Evolutionary conservation across 2,329 filamentous ascomycete species (phyloP), one percentile per base, ranked within the genome.

Genomic region (Aspergillus sp.): DNA sequence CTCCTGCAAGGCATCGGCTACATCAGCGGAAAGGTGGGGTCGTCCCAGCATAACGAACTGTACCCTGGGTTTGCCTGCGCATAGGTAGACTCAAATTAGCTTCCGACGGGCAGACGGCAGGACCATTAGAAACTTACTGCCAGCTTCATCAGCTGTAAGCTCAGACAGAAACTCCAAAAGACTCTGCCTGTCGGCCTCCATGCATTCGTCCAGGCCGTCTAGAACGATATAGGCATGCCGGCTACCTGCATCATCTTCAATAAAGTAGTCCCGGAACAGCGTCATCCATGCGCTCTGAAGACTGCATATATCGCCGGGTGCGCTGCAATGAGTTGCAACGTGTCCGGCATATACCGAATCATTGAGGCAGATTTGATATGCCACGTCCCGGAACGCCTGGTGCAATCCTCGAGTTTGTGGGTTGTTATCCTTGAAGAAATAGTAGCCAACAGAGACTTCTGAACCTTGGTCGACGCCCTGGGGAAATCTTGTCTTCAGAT

Each of bases 341-440:
- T 39, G 15, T 5, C 21, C 23, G 6, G 32, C 32, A 63, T 82
- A 83, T 28, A 75, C 75, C 0, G 78, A 75, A 53, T 83, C 80
- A 50, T 76, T 76, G 57, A 81, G 76, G 59, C 77, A 79, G 32
- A 83, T 72, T 60, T 83, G 81, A 59, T 79, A 81, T 0, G 81
- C 80, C 10, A 83, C 64, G 38, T 82, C 79, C 0, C 79, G 73
- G 5, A 83, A 70, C 1, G 79, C 80, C 56, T 81, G 79, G 9
- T 79, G 72, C 7, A 82, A 73, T 4, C 79, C 81, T 45, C 79
- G 69, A 0, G 80, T 81, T 38, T 80, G 74, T 1, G 80, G 79
- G 56, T 80, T 79, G 60, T 80, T 80, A 55, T 81, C 78, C 25
- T 80, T 77, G 67, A 82, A 82, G 67, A 81, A 83, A 57, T 82